These are phyloP conservation scores for Stemphylium beticola DNA, from an alignment of 2,329 filamentous ascomycete genomes.

Conservation along the genomic window DNA sequence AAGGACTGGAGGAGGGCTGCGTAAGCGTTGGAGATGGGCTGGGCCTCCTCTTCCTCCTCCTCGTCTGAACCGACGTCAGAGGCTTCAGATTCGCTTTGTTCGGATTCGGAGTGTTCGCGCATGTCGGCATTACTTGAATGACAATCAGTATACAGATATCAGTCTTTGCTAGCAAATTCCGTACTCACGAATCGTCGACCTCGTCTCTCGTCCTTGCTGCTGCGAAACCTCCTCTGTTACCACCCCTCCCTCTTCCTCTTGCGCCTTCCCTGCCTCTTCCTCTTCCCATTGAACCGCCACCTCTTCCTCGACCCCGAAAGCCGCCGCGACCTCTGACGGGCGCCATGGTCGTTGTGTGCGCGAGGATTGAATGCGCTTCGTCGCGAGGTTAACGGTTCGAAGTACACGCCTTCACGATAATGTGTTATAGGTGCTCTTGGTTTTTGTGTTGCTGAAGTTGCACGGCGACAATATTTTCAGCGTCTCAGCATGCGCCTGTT, in stretches of 20 bases:
- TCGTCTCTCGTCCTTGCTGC: slow-evolving; percentile 38
- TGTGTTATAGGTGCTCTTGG: too few species aligned
- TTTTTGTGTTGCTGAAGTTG: background rate
- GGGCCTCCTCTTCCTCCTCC: slow-evolving; percentile 28
- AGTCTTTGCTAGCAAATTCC: slow-evolving; percentile 8
- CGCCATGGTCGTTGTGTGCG: slow-evolving; percentile 16
- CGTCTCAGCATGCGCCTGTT: background rate
- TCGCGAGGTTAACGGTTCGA: background rate
- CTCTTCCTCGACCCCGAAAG: slow-evolving; percentile 16
- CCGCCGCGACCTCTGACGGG: slow-evolving; percentile 28
- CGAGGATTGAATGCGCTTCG: background rate
- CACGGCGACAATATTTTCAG: background rate
- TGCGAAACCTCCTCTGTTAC: slow-evolving; percentile 37
- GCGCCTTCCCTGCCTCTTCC: slow-evolving; percentile 16
- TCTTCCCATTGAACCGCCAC: slow-evolving; percentile 1
- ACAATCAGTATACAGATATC: slow-evolving; percentile 20
- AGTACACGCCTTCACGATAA: too few species aligned
- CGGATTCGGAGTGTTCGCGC: slow-evolving; percentile 27
- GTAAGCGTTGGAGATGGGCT: slow-evolving; percentile 55
- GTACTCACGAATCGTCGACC: slow-evolving; percentile 41
- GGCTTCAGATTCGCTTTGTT: slow-evolving; percentile 24
- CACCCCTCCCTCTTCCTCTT: slow-evolving; percentile 12
- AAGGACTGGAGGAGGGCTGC: slow-evolving; percentile 64
- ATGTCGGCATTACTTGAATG: slow-evolving; percentile 18
- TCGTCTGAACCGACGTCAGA: slow-evolving; percentile 33